Conservation (phyloP, 2,329 filamentous ascomycete genomes). For the Helotiales sp. region DNA sequence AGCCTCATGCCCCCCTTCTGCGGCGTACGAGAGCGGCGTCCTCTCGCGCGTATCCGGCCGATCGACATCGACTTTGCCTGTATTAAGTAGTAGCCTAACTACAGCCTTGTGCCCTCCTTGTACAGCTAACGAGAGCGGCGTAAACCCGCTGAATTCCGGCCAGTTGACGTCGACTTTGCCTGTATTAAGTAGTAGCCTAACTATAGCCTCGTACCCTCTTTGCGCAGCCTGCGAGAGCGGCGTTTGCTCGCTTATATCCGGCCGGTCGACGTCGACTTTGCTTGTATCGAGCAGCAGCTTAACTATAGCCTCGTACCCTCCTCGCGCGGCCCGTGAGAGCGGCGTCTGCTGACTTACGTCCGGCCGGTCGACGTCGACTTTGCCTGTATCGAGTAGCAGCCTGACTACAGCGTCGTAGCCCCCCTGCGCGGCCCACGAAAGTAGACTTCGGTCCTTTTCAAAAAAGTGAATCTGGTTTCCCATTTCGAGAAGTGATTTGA, state of each 20-base stretch:
- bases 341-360: conserved; percentile 9
- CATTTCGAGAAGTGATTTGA: no score
- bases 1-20: no score
- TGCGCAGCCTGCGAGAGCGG: conserved; percentile 11
- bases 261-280: conserved; percentile 10
- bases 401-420: no score
- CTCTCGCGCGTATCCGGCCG: not conserved
- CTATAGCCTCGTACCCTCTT: conserved; percentile 3
- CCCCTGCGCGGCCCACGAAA: no score
- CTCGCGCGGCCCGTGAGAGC: conserved; percentile 6
- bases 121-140: conserved; percentile 12
- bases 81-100: conserved; percentile 6
- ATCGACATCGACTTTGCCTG: not conserved
- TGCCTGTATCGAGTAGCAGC: not conserved
- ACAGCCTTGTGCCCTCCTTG: not conserved
- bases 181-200: conserved; percentile 7
- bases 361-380: not conserved
- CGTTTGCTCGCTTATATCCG: conserved; percentile 2
- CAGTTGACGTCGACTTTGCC: conserved; percentile 11
- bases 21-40: not conserved
- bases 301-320: conserved; percentile 11
- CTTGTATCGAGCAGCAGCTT: not conserved
- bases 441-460: no score
- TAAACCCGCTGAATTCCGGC: conserved; percentile 2
- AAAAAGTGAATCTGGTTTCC: no score